Evolutionary conservation across 1,139 yeast genomes (phyloP), one percentile per base, ranked within the genome.

Genomic region (Zygosaccharomyces sapae): DNA sequence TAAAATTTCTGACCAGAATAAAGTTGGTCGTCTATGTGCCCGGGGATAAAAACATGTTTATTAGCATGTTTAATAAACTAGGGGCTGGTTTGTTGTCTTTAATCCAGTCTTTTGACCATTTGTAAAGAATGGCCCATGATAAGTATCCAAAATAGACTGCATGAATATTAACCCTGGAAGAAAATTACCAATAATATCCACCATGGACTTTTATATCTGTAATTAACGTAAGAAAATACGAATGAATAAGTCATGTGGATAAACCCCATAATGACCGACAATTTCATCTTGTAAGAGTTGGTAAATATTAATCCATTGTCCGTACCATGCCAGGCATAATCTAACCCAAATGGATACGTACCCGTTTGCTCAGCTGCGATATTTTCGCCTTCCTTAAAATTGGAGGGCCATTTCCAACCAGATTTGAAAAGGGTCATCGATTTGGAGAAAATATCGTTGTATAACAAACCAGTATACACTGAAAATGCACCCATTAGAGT

Each of bases 31-130:
- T 78, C 86, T 46, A 85, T 76, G 3, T 70, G 74, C 18, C 94
- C 94, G 10, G 95, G 95, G 88, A 68, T 56, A 86, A 74, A 58
- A 86, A 85, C 94, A 86, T 86, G 49, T 81, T 79, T 59, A 86
- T 86, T 63, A 86, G 73, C 88, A 85, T 85, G 65, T 85, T 85
- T 66, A 86, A 74, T 59, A 86, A 73, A 36, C 89, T 86, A 37
- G 95, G 95, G 5, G 94, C 90, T 48, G 84, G 87, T 60, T 76
- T 71, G 2, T 70, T 76, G 47, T 80, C 74, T n/a, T 75, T 80
- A 50, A 76, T 72, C 95, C 95, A 86, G 65, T 85, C 82, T 50
- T 81, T 77, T 19, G 81, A 71, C 95, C 95, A 86, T 66, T 86
- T 86, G 72, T 81, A 84, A 42, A 86, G 77, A 53, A 86, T 85